These are phyloP conservation scores for Fusarium sp. DNA, from an alignment of 2,329 filamentous ascomycete species.

Conservation along the genomic window DNA sequence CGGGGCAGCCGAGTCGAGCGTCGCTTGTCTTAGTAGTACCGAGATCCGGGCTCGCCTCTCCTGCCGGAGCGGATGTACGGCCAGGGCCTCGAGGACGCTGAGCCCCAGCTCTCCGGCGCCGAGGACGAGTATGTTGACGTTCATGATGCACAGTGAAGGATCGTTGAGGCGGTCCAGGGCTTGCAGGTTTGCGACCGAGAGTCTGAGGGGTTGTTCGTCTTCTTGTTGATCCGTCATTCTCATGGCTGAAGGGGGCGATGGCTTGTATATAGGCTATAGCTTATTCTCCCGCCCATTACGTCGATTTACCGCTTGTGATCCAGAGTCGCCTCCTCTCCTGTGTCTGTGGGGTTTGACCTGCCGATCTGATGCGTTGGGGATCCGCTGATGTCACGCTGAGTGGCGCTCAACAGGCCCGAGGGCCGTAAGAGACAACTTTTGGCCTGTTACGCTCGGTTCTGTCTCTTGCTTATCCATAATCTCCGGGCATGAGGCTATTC, in stretches of 20 bases:
- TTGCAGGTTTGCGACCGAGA: constrained; percentile 42
- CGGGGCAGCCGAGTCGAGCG: constrained; percentile 54
- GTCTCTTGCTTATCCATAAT: constrained; percentile 14
- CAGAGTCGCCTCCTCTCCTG: not conserved
- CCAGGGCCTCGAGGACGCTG: constrained; percentile 65
- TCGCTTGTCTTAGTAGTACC: constrained; percentile 65
- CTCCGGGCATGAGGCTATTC: not conserved
- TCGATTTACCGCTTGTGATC: constrained; percentile 14
- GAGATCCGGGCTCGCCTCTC: constrained; percentile 53
- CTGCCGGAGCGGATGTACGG: constrained; percentile 56
- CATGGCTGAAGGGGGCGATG: not conserved
- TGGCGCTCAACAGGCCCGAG: constrained; percentile 28
- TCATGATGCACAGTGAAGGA: constrained; percentile 36
- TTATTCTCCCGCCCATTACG: constrained; percentile 9
- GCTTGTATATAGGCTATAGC: constrained; percentile 29
- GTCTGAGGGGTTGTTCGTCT: constrained; percentile 35
- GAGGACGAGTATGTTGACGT: constrained; percentile 65
- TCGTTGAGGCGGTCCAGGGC: constrained; percentile 42
- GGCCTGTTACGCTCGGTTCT: not conserved
- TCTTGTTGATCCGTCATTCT: constrained; percentile 28
- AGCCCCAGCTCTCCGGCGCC: constrained; percentile 76
- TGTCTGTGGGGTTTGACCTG: not conserved
- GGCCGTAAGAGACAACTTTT: not conserved
- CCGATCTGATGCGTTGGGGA: constrained; percentile 28
- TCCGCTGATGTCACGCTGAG: constrained; percentile 33